These are phyloP conservation scores for Avena sativa DNA, from an alignment of 176 grass and related monocot genomes.

Conservation along the genomic window DNA sequence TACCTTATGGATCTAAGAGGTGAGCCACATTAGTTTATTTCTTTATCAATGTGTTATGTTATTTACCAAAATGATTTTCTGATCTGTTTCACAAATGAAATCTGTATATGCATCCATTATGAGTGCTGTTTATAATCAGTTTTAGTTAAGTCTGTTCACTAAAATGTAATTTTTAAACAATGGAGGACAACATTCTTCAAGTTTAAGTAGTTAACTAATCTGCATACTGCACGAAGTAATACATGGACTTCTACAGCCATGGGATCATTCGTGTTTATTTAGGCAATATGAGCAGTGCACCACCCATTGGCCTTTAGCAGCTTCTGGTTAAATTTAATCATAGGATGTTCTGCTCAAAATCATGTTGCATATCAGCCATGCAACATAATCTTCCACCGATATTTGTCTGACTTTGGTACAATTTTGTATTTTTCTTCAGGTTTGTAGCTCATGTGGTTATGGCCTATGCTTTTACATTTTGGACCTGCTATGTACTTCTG, in stretches of 20 bases:
- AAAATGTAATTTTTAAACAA: background rate
- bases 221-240: background rate
- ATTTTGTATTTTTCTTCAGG: conserved; percentile 49
- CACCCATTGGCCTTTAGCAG: background rate
- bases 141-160: background rate
- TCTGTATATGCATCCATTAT: conserved; percentile 12
- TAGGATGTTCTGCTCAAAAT: background rate
- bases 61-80: background rate
- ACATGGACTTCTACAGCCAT: conserved; percentile 2
- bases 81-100: conserved; percentile 19
- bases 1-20: conserved; percentile 81
- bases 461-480: conserved; percentile 94
- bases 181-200: background rate
- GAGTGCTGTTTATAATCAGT: background rate
- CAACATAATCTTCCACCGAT: conserved; percentile 12
- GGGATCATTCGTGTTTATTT: conserved; percentile 2
- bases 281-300: conserved; percentile 7
- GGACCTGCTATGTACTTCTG: conserved; percentile 88
- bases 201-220: conserved; percentile 23
- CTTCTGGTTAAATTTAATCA: background rate
- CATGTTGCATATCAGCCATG: conserved; percentile 1
- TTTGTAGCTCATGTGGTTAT: conserved; percentile 80
- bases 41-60: background rate
- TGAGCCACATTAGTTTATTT: conserved; percentile 41
- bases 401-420: background rate